Evolutionary conservation across 2,329 filamentous ascomycete genomes (phyloP), one percentile per base, ranked within the genome.

Genomic region (Fusarium chlamydosporum): DNA sequence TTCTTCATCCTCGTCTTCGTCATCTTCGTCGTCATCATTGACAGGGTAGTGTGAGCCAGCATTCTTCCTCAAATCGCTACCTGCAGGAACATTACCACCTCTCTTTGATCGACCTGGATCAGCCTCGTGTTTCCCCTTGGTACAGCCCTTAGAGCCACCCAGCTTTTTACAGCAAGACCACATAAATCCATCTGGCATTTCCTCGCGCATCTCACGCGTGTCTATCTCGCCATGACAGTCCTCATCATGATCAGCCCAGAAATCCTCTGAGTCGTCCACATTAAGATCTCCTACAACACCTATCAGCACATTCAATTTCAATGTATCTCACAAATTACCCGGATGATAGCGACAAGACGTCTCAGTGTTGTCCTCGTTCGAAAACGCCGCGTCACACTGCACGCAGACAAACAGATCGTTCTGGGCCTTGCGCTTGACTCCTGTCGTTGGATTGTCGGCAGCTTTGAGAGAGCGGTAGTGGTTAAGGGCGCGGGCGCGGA

Each of bases 351-450:
- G 31, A 40, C 54, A 65, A 16, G 61, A 53, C 15, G 11, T 20
- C 5, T 60, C 41, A 3, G 53, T 54, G 10, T 73, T 74, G 6
- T 67, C 63, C 6, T 63, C 52, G 4, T 56, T 16, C 4, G 35
- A 35, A 3, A 67, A 73, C 0, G 56, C 47, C 0, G 26, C 26
- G 27, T 61, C 64, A 6, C 69, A 73, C 34, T 72, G 60, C 3
- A 67, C 54, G 5, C 69, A 72, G 7, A 72, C 40, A 18, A 43
- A 61, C 10, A 73, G 3, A 0, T 73, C 71, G 3, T 37, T 46
- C 4, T 15, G 26, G 1, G 67, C 71, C 50, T 73, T 73, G 23
- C 71, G 69, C 51, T 73, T 70, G 27, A 47, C 43, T 2, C 42
- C 46, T 0, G 57, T 47, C 1, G 35, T 18, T 15, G 33, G 42